phyloP scores from a whole-genome alignment of 2,329 filamentous ascomycete genomes.

The Amphichorda felina region DNA sequence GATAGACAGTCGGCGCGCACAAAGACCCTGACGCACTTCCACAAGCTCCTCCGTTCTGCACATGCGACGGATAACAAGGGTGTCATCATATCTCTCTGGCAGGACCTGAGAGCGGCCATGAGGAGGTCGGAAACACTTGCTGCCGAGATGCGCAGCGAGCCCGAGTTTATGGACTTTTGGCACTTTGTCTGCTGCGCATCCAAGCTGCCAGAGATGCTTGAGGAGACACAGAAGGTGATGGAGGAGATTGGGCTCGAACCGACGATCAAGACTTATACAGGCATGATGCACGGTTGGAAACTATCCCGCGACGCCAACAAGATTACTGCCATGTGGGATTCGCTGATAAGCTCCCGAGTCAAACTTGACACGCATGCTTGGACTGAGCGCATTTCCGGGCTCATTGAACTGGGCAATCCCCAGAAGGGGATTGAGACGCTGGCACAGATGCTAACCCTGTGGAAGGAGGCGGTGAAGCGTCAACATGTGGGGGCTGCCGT shows the following conservation, averaged over 20 bases:
- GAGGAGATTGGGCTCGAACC: conserved; percentile 38
- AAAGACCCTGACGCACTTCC: conserved; percentile 7
- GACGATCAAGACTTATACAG: conserved; percentile 55
- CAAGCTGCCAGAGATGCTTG: conserved; percentile 13
- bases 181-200: conserved; percentile 26
- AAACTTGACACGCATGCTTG: conserved; percentile 55
- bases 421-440: conserved; percentile 50
- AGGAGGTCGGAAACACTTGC: conserved; percentile 11
- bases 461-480: conserved; percentile 30
- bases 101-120: conserved; percentile 14
- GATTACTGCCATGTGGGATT: conserved; percentile 55
- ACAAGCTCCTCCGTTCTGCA: conserved; percentile 16
- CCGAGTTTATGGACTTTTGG: conserved; percentile 26
- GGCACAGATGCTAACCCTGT: conserved; percentile 51
- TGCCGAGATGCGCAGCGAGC: conserved; percentile 16
- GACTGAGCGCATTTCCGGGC: conserved; percentile 56
- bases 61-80: conserved; percentile 15
- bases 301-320: conserved; percentile 43
- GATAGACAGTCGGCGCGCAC: neutral
- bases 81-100: conserved; percentile 19
- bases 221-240: conserved; percentile 30
- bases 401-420: conserved; percentile 43
- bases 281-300: conserved; percentile 62
- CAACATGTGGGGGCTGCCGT: conserved; percentile 25
- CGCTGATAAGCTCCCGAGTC: conserved; percentile 43